These are phyloP conservation scores for Cytospora leucostoma DNA, from an alignment of 2,329 filamentous ascomycete species.

Conservation along the genomic window DNA sequence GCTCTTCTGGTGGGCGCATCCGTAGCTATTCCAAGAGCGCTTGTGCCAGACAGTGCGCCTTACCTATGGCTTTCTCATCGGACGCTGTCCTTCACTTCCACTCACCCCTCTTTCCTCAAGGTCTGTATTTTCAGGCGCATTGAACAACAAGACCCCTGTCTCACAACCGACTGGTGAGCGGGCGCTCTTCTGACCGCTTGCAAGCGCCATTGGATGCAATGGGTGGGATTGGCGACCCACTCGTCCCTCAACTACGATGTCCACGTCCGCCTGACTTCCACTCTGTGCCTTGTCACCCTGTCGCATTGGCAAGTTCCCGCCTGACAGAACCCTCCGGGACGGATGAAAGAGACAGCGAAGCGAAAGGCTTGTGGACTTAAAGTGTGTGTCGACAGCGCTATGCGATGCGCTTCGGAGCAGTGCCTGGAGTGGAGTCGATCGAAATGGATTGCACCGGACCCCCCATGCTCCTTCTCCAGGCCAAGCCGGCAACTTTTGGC, in stretches of 20 bases:
- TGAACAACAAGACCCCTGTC: conserved; percentile 29
- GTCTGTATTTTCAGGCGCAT: conserved; percentile 20
- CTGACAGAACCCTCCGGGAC: conserved; percentile 10
- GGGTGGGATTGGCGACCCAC: conserved; percentile 20
- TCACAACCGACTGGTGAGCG: conserved; percentile 26
- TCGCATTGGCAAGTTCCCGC: conserved; percentile 13
- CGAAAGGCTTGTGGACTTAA: neutral
- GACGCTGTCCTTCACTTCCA: conserved; percentile 1
- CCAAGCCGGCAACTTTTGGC: conserved; percentile 20
- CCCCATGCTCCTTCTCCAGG: conserved; percentile 6
- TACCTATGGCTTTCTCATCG: conserved; percentile 13
- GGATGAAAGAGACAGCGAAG: neutral
- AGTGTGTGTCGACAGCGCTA: conserved; percentile 4
- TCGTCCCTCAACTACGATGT: conserved; percentile 14
- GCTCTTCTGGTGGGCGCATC: neutral
- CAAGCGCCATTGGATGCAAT: conserved; percentile 29
- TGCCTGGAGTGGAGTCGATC: neutral
- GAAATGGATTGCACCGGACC: conserved; percentile 11
- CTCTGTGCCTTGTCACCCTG: conserved; percentile 14
- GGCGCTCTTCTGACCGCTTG: conserved; percentile 20
- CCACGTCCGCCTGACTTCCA: conserved; percentile 18
- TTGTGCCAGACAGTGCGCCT: conserved; percentile 4
- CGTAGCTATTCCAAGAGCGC: conserved; percentile 10
- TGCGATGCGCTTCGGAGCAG: neutral
- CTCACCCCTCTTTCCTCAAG: conserved; percentile 8